Percentiles rank a stretch among this genome's conserved stretches.
Evolutionary conservation across 257 asterid species (phyloP).

Genomic region (Ophiorrhiza pumila): DNA sequence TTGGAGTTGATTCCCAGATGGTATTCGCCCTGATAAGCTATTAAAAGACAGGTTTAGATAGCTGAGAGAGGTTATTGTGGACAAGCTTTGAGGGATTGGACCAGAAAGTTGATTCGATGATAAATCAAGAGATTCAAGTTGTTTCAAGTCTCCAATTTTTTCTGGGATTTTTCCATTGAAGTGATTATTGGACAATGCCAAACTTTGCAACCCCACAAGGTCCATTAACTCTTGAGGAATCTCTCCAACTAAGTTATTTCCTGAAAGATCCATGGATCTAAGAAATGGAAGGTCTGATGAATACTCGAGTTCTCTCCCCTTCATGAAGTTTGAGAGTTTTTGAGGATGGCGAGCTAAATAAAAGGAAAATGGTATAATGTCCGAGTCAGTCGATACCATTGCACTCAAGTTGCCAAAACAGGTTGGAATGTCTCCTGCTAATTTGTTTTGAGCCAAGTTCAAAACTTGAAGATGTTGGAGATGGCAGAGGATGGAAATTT

Average conservation of each 20-base stretch:
- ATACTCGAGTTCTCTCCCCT: slow-evolving; percentile 18
- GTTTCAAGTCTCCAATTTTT: slow-evolving; percentile 21
- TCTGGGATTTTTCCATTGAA: slow-evolving; percentile 32
- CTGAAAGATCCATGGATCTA: slow-evolving; percentile 14
- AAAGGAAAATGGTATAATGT: not conserved
- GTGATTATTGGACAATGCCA: slow-evolving; percentile 26
- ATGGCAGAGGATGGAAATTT: slow-evolving; percentile 23
- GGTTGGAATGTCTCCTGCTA: not conserved
- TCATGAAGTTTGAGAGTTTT: slow-evolving; percentile 1
- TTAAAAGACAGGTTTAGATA: slow-evolving; percentile 34
- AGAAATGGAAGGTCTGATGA: slow-evolving; percentile 2
- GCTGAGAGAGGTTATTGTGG: slow-evolving; percentile 27
- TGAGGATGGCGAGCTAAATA: slow-evolving; percentile 4
- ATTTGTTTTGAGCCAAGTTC: not conserved
- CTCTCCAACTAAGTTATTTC: slow-evolving; percentile 11
- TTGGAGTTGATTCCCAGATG: slow-evolving; percentile 33
- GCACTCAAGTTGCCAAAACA: slow-evolving; percentile 14
- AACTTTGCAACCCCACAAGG: slow-evolving; percentile 17
- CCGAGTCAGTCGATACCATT: slow-evolving; percentile 18
- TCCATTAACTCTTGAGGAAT: slow-evolving; percentile 19
- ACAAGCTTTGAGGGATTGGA: slow-evolving; percentile 23
- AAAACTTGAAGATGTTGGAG: slow-evolving; percentile 25
- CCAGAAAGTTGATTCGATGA: slow-evolving; percentile 31
- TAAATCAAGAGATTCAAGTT: slow-evolving; percentile 35
- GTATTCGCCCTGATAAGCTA: slow-evolving; percentile 27